These are phyloP conservation scores for Helenozyma baotianmanensis DNA, from an alignment of 805 yeast species.

Conservation along the genomic window DNA sequence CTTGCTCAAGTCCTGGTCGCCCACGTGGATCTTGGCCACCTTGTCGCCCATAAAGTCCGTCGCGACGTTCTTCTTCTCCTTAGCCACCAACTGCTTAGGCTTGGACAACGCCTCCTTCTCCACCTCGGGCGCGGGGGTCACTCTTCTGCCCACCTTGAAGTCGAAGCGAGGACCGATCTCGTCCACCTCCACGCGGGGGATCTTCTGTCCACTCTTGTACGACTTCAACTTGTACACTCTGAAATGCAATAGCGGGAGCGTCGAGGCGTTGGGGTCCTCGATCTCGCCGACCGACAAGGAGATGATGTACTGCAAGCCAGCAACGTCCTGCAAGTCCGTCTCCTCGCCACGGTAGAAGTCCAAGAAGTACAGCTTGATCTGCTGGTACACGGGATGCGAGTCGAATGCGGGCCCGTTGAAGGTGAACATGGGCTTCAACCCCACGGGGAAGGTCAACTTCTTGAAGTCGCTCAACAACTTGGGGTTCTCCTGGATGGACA, in stretches of 20 bases:
- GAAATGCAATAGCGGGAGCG: slow-evolving; percentile 78
- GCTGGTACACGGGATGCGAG: slow-evolving; percentile 78
- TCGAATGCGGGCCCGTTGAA: slow-evolving; percentile 94
- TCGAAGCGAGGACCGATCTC: slow-evolving; percentile 96
- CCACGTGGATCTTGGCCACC: slow-evolving; percentile 93
- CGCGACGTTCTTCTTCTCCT: slow-evolving; percentile 82
- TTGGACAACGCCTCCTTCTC: slow-evolving; percentile 82
- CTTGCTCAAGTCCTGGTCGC: slow-evolving; percentile 85
- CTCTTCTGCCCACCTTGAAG: slow-evolving; percentile 84
- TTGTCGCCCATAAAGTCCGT: slow-evolving; percentile 92
- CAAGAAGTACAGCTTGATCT: slow-evolving; percentile 79
- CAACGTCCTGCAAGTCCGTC: slow-evolving; percentile 81
- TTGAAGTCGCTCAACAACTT: slow-evolving; percentile 79
- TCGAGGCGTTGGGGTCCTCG: slow-evolving; percentile 68
- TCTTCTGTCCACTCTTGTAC: slow-evolving; percentile 74
- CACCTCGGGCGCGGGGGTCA: slow-evolving; percentile 77
- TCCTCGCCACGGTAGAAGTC: slow-evolving; percentile 88
- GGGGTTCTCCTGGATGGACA: slow-evolving; percentile 59
- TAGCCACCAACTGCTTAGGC: slow-evolving; percentile 78
- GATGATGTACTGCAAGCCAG: slow-evolving; percentile 89
- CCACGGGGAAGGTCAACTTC: slow-evolving; percentile 74
- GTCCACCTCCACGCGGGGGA: slow-evolving; percentile 90
- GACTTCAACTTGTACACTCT: slow-evolving; percentile 88
- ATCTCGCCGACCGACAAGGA: slow-evolving; percentile 71
- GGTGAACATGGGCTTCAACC: slow-evolving; percentile 89